These are phyloP conservation scores for Cytospora schulzeri DNA, from an alignment of 2,329 filamentous ascomycete species.

Conservation along the genomic window DNA sequence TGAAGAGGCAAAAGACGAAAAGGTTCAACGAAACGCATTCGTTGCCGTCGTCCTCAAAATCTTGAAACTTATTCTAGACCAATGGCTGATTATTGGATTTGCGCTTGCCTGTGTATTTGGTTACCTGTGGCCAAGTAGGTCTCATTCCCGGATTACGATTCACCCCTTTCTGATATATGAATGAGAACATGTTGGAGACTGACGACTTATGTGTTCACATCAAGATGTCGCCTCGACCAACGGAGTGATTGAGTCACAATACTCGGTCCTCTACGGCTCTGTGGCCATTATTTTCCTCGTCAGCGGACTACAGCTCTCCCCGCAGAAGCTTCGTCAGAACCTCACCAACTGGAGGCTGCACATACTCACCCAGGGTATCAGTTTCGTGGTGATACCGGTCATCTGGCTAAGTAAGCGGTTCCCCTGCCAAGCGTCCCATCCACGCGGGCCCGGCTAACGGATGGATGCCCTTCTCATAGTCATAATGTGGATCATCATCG, in stretches of 20 bases:
- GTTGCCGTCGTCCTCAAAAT: neutral
- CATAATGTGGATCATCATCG: slow-evolving; percentile 50
- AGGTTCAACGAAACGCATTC: slow-evolving; percentile 11
- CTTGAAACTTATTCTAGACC: slow-evolving; percentile 47
- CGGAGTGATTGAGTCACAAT: slow-evolving; percentile 55
- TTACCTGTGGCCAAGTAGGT: slow-evolving; percentile 47
- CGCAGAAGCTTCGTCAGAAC: slow-evolving; percentile 61
- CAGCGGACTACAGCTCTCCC: slow-evolving; percentile 69
- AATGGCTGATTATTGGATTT: slow-evolving; percentile 68
- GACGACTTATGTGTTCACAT: neutral
- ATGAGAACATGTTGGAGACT: neutral
- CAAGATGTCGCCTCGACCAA: slow-evolving; percentile 52
- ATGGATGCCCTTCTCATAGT: slow-evolving; percentile 34
- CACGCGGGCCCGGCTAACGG: neutral
- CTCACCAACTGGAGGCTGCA: slow-evolving; percentile 69
- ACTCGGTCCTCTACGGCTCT: slow-evolving; percentile 67
- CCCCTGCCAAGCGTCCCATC: neutral
- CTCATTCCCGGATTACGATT: neutral
- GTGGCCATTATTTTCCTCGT: slow-evolving; percentile 72
- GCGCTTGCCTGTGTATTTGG: slow-evolving; percentile 53
- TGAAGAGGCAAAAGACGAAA: neutral
- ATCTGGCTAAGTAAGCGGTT: slow-evolving; percentile 56
- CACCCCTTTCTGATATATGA: too few relatives aligned
- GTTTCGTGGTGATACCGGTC: slow-evolving; percentile 66
- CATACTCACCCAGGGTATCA: slow-evolving; percentile 66